phyloP scores from a whole-genome alignment of 2,329 filamentous ascomycete species.

The Trichoderma polysporum region DNA sequence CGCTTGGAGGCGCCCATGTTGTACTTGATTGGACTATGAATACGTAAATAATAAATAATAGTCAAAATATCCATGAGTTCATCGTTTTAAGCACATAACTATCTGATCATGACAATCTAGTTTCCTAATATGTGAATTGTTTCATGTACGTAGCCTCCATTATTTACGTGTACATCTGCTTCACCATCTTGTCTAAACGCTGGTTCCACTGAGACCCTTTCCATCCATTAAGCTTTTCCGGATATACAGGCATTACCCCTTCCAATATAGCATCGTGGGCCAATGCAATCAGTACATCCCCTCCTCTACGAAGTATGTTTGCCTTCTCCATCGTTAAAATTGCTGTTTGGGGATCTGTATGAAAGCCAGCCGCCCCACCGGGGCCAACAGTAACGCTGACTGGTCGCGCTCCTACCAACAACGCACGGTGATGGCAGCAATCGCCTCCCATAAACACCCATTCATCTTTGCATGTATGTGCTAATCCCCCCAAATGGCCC shows the following conservation, averaged over 20 bases:
- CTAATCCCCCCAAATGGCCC: slow-evolving; percentile 1
- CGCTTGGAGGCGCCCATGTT: too few species aligned
- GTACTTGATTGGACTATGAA: too few species aligned
- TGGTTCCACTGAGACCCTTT: background rate
- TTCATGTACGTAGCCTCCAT: too few species aligned
- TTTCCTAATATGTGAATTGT: too few species aligned
- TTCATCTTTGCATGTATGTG: background rate
- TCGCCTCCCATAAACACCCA: slow-evolving; percentile 13
- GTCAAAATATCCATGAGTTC: too few species aligned
- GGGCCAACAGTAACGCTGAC: slow-evolving; percentile 3
- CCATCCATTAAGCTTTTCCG: slow-evolving; percentile 1
- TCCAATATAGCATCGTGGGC: background rate
- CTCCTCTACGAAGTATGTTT: background rate
- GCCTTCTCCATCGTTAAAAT: background rate
- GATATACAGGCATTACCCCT: background rate
- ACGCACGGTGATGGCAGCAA: slow-evolving; percentile 3
- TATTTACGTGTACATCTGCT: background rate
- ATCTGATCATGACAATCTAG: too few species aligned
- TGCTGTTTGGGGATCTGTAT: slow-evolving; percentile 3
- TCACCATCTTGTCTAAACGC: background rate
- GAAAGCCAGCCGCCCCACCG: background rate
- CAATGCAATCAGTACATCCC: background rate
- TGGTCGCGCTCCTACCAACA: background rate
- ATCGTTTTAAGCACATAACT: too few species aligned
- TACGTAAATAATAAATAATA: too few species aligned